Conservation (phyloP, 768 basidiomycete species). For the Mycena haematopus region DNA sequence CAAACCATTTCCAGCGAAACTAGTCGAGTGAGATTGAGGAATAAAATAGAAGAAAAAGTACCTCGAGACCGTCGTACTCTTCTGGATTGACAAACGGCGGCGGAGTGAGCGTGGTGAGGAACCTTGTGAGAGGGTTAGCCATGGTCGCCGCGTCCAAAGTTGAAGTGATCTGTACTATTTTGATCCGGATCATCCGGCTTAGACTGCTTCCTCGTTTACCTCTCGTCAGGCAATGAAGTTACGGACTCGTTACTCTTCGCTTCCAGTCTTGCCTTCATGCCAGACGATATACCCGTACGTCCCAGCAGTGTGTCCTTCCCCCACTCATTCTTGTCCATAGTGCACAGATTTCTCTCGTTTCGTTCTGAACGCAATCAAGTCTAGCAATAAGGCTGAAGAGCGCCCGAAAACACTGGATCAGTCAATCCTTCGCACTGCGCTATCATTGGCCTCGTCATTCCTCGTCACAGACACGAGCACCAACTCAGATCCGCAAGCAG, state of each 20-base stretch:
- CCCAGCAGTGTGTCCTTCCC: background rate
- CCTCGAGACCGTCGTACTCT: constrained; percentile 77
- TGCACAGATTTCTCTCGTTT: constrained; percentile 24
- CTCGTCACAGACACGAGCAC: constrained; percentile 71
- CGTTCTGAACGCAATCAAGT: constrained; percentile 23
- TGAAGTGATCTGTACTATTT: background rate
- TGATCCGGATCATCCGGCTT: background rate
- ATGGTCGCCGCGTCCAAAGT: constrained; percentile 5
- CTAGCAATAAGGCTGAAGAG: background rate
- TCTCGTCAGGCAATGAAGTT: constrained; percentile 9
- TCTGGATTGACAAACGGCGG: constrained; percentile 57
- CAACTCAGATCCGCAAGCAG: constrained; percentile 52
- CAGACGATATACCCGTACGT: constrained; percentile 16
- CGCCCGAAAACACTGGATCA: constrained; percentile 17
- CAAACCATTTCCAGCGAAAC: constrained; percentile 73
- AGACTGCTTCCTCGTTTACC: background rate
- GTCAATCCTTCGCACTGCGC: constrained; percentile 14
- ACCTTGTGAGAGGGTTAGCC: constrained; percentile 38
- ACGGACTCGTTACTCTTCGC: constrained; percentile 25
- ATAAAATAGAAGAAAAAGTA: background rate
- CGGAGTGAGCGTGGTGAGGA: constrained; percentile 57
- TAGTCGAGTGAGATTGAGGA: background rate
- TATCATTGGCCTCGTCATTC: constrained; percentile 16
- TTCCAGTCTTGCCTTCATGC: constrained; percentile 10
- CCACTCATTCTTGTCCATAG: constrained; percentile 4